phyloP scores from a whole-genome alignment of 345 rosid genomes.

The Eucalyptus rudis region DNA sequence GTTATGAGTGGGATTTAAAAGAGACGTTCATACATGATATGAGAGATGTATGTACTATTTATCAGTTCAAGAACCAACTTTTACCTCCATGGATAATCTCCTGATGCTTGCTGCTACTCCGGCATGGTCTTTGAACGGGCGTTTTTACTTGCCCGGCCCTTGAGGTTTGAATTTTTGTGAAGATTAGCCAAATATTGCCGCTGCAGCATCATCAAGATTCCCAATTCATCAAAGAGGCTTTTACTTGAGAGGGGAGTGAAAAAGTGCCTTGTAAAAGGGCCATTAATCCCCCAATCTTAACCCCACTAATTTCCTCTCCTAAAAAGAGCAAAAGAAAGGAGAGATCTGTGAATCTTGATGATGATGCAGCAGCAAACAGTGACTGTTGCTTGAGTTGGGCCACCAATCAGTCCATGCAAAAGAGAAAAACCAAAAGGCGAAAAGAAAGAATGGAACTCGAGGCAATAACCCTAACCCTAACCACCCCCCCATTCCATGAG shows the following conservation, averaged over 20 bases:
- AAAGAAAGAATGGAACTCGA: neutral
- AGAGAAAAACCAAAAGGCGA: neutral
- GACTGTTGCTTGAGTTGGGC: conserved; percentile 21
- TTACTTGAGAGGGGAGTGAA: neutral
- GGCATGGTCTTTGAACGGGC: neutral
- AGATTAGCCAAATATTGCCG: conserved; percentile 52
- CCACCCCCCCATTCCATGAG: neutral
- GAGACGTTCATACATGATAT: neutral
- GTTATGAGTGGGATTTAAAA: neutral
- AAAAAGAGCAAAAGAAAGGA: neutral
- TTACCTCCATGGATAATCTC: neutral
- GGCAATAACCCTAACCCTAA: conserved; percentile 31
- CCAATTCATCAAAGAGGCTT: conserved; percentile 9
- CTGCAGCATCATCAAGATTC: conserved; percentile 99
- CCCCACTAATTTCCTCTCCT: neutral
- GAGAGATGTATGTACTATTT: neutral
- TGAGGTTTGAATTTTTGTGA: neutral
- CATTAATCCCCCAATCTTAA: neutral
- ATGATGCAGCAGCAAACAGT: conserved; percentile 77
- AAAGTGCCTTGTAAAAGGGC: neutral
- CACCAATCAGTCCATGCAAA: neutral
- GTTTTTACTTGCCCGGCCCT: neutral
- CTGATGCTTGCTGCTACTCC: neutral
- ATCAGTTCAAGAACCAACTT: neutral
- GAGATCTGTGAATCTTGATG: conserved; percentile 85